Conservation (phyloP, 2,329 filamentous ascomycete species). For the Exutisphaerella laricina region DNA sequence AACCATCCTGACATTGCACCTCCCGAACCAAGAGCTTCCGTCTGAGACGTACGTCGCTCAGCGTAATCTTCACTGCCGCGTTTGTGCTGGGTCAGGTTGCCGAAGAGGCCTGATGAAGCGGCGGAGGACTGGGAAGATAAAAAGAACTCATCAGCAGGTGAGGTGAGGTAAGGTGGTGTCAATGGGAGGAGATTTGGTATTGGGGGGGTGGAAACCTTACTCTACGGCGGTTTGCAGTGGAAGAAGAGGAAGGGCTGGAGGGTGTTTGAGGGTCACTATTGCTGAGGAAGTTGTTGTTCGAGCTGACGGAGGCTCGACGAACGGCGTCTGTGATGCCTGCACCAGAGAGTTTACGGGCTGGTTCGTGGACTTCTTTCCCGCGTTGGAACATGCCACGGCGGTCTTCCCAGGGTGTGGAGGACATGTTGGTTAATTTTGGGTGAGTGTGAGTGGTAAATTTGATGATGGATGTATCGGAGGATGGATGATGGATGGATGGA, state of each 20-base stretch:
- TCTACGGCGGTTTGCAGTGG: conserved; percentile 12
- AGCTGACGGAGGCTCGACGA: conserved; percentile 25
- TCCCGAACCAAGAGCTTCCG: conserved; percentile 3
- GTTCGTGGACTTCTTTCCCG: conserved; percentile 32
- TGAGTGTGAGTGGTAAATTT: background rate
- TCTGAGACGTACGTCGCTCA: conserved; percentile 26
- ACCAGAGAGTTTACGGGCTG: conserved; percentile 15
- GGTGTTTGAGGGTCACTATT: conserved; percentile 18
- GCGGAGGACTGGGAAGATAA: conserved; percentile 19
- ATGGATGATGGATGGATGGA: too few species aligned
- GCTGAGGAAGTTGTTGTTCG: conserved; percentile 25
- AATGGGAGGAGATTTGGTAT: background rate
- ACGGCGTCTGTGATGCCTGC: conserved; percentile 25
- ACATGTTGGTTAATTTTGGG: conserved; percentile 9
- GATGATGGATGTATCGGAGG: too few species aligned
- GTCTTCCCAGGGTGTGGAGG: conserved; percentile 25
- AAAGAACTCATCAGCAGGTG: too few species aligned
- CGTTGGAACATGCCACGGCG: conserved; percentile 32
- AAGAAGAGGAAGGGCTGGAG: conserved; percentile 11
- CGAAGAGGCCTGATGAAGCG: conserved; percentile 25
- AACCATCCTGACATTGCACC: conserved; percentile 10
- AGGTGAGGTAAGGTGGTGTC: background rate
- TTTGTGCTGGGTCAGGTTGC: conserved; percentile 27
- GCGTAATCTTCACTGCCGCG: conserved; percentile 32
- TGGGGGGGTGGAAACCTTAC: conserved; percentile 8